Base-by-base conservation (phyloP, 106 monocot species). In the Chionographis japonica region DNA sequence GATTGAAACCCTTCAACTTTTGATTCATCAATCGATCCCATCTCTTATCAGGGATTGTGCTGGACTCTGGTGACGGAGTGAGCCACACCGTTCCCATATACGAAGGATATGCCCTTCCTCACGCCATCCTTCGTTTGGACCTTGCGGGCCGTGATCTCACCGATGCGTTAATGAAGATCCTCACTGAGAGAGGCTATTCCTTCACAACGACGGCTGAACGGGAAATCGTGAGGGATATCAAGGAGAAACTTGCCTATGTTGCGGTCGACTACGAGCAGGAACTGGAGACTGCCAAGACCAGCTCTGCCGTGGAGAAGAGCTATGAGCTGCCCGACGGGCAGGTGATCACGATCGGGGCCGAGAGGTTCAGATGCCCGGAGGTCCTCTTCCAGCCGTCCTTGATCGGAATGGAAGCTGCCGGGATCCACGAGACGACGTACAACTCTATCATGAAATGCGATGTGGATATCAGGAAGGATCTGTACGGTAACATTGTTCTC, bases 1-100 rank as follows among this genome's bases (percentile, higher is more conserved):
- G 27, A 27, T 27, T 27, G 27, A 27, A 27, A 27, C 27, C 27
- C 27, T 27, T 27, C 27, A 27, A 0, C 27, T 27, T 27, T 27
- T 27, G 27, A 60, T 60, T 12, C 38, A 38, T 37, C 15, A 13
- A 39, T 5, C 50, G 13, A 10, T 51, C 14, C 5, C 49, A 15
- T 12, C 20, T 2, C 39, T 72, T 61, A 5, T 19, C 49, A 74
- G 74, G 74, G 49, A 74, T 74, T 18, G 74, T 74, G 58, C 74
- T 74, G 5, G 74, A 74, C 58, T 73, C 73, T 49, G 73, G 73
- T 56, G 73, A 73, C 56, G 73, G 73, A 43, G 73, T 73, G 5
- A 73, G 63, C 12, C 73, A 73, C 27, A 73, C 73, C n/a, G 73
- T 73, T 3, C 74, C 74, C 35, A 74, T 74, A 50, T 74, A 74